Conservation (phyloP, 2,329 filamentous ascomycete genomes). For the Claviceps sorghi region DNA sequence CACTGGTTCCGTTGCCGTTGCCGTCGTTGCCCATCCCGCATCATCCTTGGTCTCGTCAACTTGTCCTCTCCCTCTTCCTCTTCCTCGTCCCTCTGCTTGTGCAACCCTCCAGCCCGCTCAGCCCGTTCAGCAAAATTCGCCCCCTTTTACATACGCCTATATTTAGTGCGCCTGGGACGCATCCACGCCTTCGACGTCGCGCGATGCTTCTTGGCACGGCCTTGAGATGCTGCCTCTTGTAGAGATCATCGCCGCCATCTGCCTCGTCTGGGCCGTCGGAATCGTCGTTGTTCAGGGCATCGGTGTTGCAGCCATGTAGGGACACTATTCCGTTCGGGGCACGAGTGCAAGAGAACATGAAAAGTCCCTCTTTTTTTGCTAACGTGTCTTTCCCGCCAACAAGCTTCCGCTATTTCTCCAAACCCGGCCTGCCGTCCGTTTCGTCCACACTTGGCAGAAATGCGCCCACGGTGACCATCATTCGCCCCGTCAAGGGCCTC, state of each 20-base stretch:
- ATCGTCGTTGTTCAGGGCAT: slow-evolving; percentile 40
- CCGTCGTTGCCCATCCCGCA: neutral
- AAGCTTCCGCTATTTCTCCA: slow-evolving; percentile 41
- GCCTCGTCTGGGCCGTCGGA: slow-evolving; percentile 36
- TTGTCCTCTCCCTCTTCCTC: neutral
- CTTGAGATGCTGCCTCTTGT: slow-evolving; percentile 15
- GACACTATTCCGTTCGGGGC: neutral
- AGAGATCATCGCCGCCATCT: slow-evolving; percentile 30
- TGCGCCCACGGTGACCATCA: slow-evolving; percentile 73
- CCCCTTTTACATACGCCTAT: neutral
- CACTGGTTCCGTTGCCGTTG: neutral
- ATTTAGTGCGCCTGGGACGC: neutral
- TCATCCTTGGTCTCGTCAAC: neutral
- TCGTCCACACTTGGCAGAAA: slow-evolving; percentile 35
- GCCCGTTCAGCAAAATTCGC: neutral
- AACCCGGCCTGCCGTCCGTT: slow-evolving; percentile 30
- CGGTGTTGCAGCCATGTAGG: slow-evolving; percentile 43
- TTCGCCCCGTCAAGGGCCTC: slow-evolving; percentile 84
- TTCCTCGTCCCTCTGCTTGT: neutral
- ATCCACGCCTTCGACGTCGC: neutral
- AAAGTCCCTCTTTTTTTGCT: neutral
- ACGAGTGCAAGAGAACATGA: neutral
- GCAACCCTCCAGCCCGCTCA: no score
- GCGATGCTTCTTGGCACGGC: slow-evolving; percentile 4
- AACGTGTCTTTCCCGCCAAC: neutral